A percentile compares a stretch with the other conserved stretches of the same genome.
Conservation (phyloP, 371 early-diverging fungal species). For the Saksenaea vasiformis region DNA sequence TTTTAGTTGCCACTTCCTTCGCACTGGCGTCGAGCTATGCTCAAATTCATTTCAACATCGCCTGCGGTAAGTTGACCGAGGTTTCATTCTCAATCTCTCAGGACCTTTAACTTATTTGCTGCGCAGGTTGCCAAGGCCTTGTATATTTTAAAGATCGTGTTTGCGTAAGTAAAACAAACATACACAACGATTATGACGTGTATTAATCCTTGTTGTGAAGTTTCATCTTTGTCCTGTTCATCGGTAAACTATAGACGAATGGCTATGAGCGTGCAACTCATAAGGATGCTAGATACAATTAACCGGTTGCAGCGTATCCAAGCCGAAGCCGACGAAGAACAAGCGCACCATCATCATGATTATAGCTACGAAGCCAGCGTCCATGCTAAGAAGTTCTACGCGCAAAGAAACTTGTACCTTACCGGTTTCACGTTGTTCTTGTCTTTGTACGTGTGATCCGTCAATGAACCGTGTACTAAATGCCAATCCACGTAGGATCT, state of each 20-base stretch:
- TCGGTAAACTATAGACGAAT: constrained; percentile 41
- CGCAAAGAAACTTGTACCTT: constrained; percentile 87
- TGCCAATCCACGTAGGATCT: constrained; percentile 35
- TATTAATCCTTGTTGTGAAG: constrained; percentile 16
- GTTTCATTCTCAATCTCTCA: not conserved
- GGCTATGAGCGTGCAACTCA: not conserved
- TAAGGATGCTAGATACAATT: constrained; percentile 52
- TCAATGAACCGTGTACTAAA: not conserved
- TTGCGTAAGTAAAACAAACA: not conserved
- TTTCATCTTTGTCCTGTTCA: constrained; percentile 58
- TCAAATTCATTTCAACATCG: constrained; percentile 6
- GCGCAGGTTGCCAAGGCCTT: constrained; percentile 3
- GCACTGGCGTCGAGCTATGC: constrained; percentile 11
- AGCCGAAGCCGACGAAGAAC: constrained; percentile 25
- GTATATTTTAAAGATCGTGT: constrained; percentile 4
- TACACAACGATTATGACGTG: not conserved
- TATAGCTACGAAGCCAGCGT: constrained; percentile 56
- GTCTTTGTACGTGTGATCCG: constrained; percentile 55
- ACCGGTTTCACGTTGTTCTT: constrained; percentile 86
- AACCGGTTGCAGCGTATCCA: constrained; percentile 64
- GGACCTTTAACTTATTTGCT: not conserved
- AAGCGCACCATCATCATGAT: constrained; percentile 28
- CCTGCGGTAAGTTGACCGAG: not conserved
- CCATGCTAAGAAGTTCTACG: constrained; percentile 74
- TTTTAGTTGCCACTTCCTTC: constrained; percentile 10